phyloP scores from a whole-genome alignment of 139 green algal species.

The Chlorella ohadii region DNA sequence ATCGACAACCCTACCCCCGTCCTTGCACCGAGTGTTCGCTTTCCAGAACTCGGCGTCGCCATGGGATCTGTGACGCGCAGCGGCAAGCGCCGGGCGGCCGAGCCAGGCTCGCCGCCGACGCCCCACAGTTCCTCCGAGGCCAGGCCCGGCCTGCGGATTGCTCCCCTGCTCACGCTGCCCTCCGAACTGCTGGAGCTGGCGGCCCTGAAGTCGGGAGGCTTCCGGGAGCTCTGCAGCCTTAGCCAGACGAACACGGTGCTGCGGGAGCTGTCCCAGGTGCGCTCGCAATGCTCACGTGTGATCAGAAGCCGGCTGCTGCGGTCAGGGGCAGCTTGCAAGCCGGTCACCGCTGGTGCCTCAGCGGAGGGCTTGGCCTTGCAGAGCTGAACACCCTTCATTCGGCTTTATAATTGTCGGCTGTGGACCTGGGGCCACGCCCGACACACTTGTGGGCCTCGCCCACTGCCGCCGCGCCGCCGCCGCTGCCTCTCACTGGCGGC shows the following conservation, averaged over 20 bases:
- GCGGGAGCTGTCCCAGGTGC: not conserved
- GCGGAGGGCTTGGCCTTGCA: no score
- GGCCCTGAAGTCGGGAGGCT: not conserved
- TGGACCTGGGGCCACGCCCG: not conserved
- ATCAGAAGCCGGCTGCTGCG: no score
- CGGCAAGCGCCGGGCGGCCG: no score
- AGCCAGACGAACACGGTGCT: not conserved
- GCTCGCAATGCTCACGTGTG: no score
- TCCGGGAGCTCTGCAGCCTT: not conserved
- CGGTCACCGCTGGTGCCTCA: no score
- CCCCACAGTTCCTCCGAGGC: not conserved
- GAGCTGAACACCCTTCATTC: no score
- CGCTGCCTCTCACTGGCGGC: not conserved
- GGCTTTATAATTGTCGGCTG: no score
- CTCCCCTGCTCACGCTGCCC: not conserved
- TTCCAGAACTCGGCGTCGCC: not conserved
- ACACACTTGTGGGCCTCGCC: not conserved
- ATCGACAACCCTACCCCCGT: not conserved
- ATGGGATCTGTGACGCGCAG: no score
- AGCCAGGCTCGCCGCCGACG: not conserved
- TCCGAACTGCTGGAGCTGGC: conserved; percentile 7
- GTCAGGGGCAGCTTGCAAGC: no score
- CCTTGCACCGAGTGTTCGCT: not conserved
- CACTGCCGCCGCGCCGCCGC: not conserved
- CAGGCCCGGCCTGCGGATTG: not conserved